Percentiles rank a stretch among this genome's conserved stretches.
These are phyloP conservation scores for Colletotrichum lentis DNA, from an alignment of 2,329 filamentous ascomycete species.

Conservation along the genomic window DNA sequence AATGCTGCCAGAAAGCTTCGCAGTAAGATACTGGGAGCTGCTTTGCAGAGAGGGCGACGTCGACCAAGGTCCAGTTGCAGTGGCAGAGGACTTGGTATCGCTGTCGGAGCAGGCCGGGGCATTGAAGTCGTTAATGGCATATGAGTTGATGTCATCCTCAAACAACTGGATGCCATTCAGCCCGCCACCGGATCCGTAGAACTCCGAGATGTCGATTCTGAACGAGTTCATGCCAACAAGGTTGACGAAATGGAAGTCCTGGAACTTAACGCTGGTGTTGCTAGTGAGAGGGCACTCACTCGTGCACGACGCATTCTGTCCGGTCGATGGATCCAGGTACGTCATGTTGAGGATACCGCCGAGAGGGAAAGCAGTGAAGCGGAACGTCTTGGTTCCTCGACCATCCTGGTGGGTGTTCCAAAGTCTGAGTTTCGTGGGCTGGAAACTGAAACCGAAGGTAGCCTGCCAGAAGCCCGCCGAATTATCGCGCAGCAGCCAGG, in stretches of 20 bases:
- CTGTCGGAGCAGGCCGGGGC: conserved; percentile 77
- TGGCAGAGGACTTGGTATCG: conserved; percentile 71
- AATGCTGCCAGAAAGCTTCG: conserved; percentile 65
- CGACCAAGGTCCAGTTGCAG: conserved; percentile 77
- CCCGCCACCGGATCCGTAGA: conserved; percentile 86
- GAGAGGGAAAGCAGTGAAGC: conserved; percentile 84
- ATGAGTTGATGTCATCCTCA: conserved; percentile 83
- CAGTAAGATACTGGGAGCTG: conserved; percentile 78
- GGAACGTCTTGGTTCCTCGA: conserved; percentile 86
- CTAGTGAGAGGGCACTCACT: conserved; percentile 84
- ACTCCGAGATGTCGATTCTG: conserved; percentile 83
- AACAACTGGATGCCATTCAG: conserved; percentile 87
- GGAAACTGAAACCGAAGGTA: conserved; percentile 81
- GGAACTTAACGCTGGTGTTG: conserved; percentile 70
- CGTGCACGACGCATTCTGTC: conserved; percentile 76
- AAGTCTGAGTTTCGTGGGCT: conserved; percentile 84
- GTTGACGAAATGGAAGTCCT: conserved; percentile 94
- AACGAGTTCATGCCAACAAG: conserved; percentile 87
- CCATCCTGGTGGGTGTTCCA: conserved; percentile 88
- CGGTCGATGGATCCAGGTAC: conserved; percentile 79
- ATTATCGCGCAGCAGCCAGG: conserved; percentile 82
- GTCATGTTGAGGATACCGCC: conserved; percentile 97
- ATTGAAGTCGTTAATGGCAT: conserved; percentile 87
- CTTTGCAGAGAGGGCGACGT: conserved; percentile 73
- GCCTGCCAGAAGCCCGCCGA: conserved; percentile 84